Evolutionary conservation across 2,329 filamentous ascomycete genomes (phyloP), one percentile per base, ranked within the genome.

Genomic region (Phyllosticta citribraziliensis): DNA sequence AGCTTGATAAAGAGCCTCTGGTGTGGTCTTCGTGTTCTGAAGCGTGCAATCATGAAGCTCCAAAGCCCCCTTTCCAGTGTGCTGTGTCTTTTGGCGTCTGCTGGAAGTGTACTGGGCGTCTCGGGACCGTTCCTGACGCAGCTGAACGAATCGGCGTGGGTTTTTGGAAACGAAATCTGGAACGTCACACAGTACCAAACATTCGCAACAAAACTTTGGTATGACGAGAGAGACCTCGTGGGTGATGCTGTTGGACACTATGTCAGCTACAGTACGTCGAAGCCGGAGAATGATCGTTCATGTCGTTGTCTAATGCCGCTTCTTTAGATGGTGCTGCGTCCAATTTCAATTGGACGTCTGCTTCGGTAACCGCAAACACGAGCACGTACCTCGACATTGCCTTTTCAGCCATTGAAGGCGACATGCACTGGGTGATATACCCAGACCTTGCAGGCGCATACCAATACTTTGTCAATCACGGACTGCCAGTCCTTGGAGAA

Each of bases 381-480:
- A 47, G n/a, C 40, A 70, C 78, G 55, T 80, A 75, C 68, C 75
- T 81, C 63, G 79, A 82, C 63, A 70, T 82, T 58, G 70, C 72
- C 27, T 81, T 82, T 66, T 74, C 70, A 2, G 75, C 79, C 0
- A 67, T 62, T 1, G 78, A 79, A 65, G 79, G 77, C 6, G 79
- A 81, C 58, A 74, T 81, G 61, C 79, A 82, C 63, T 82, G 79
- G 79, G 76, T 82, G 11, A 78, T 82, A 61, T 75, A 77, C 63
- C 72, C 77, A 2, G 74, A 75, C 17, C 74, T 81, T 1, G 70
- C 76, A 2, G 80, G 80, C n/a, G 78, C 80, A n/a, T 82, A 82
- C 65, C 80, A 82, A 60, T 82, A 82, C 69, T 79, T 82, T 57
- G 77, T 82, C 62, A 82, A 82, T 66, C 76, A 70, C 57, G 76